These are phyloP conservation scores for Larix kaempferi DNA, from an alignment of 75 land plant species.

Conservation along the genomic window DNA sequence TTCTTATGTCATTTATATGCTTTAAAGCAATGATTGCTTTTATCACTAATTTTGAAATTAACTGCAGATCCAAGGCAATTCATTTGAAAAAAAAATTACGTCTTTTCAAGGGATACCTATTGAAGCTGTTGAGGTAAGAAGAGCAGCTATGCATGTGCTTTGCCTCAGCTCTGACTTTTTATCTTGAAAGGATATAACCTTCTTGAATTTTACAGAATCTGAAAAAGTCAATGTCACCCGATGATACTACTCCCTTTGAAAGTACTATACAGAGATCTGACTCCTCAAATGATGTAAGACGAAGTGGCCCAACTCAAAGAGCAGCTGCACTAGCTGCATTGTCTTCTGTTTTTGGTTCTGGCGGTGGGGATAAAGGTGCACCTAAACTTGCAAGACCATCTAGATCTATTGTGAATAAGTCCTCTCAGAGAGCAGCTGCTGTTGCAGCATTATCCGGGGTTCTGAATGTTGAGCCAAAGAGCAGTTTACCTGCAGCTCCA, in stretches of 20 bases:
- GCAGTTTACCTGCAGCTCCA: constrained; percentile 14
- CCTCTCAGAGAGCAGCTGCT: constrained; percentile 74
- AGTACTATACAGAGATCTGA: constrained; percentile 10
- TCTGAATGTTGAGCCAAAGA: constrained; percentile 54
- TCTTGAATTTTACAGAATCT: too few species aligned
- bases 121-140: constrained; percentile 8
- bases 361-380: constrained; percentile 26
- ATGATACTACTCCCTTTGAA: neutral
- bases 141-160: neutral
- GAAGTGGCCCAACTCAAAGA: constrained; percentile 71
- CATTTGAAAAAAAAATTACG: constrained; percentile 69
- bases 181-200: too few species aligned
- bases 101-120: constrained; percentile 36
- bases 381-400: constrained; percentile 32
- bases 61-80: constrained; percentile 74
- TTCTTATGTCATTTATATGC: too few species aligned
- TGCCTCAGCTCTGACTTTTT: too few species aligned
- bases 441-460: constrained; percentile 69
- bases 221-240: too few species aligned
- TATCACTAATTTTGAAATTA: too few species aligned
- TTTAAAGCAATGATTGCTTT: too few species aligned
- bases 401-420: constrained; percentile 20
- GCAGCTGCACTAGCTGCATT: constrained; percentile 85
- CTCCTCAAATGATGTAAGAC: constrained; percentile 29
- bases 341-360: constrained; percentile 59